These are phyloP conservation scores for Sugiyamaella lignohabitans DNA, from an alignment of 805 yeast genomes.

Conservation along the genomic window DNA sequence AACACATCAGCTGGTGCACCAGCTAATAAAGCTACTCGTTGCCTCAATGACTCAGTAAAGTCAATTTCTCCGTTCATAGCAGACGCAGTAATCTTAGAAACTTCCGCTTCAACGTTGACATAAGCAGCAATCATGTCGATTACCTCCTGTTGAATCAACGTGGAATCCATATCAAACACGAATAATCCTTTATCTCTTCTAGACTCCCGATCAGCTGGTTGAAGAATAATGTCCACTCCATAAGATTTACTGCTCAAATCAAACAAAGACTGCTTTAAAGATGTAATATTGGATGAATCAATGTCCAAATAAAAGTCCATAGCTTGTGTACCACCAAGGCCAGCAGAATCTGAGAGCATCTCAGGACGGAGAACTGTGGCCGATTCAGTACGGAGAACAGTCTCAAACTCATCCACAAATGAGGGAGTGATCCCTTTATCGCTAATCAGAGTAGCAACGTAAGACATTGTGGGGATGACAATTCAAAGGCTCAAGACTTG, in stretches of 20 bases:
- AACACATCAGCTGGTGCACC: conserved; percentile 78
- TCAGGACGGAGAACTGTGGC: conserved; percentile 19
- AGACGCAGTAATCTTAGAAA: conserved; percentile 78
- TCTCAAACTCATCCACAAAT: conserved; percentile 15
- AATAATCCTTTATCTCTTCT: conserved; percentile 47
- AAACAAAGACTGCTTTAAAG: conserved; percentile 18
- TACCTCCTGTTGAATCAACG: conserved; percentile 91
- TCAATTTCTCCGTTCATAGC: conserved; percentile 98
- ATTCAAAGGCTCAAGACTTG: too few species aligned
- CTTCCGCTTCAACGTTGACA: conserved; percentile 84
- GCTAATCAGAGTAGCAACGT: conserved; percentile 15
- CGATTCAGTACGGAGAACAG: conserved; percentile 14
- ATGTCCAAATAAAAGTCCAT: conserved; percentile 33
- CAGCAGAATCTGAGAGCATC: conserved; percentile 4
- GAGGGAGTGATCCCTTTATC: conserved; percentile 3
- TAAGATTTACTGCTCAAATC: conserved; percentile 23
- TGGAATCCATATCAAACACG: conserved; percentile 97
- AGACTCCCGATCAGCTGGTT: conserved; percentile 27
- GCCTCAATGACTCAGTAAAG: conserved; percentile 69
- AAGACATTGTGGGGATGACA: conserved; percentile 11
- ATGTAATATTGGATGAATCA: conserved; percentile 15
- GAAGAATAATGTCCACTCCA: conserved; percentile 41
- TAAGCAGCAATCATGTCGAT: conserved; percentile 92
- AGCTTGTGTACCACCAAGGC: conserved; percentile 30
- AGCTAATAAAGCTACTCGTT: conserved; percentile 70